Conservation (phyloP, 371 early-diverging fungal genomes). For the Rhizopus delemar region DNA sequence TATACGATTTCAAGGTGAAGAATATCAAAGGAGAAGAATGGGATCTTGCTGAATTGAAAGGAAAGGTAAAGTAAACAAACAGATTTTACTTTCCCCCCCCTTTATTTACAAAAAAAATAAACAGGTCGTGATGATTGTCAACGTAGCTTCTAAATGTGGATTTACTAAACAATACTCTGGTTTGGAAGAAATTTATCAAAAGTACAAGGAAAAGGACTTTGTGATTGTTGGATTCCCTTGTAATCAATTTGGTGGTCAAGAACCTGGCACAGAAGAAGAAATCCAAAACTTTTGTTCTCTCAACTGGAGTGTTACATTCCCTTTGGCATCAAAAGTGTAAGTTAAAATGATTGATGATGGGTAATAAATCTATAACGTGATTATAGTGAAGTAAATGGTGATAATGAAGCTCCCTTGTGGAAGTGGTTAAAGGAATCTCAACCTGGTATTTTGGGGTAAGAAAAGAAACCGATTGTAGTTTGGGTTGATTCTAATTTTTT, state of each 20-base stretch:
- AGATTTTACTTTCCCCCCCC: no score
- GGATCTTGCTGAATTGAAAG: constrained; percentile 28
- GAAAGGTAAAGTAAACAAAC: constrained; percentile 27
- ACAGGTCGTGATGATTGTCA: constrained; percentile 84
- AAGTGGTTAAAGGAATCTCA: constrained; percentile 65
- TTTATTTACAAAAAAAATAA: no score
- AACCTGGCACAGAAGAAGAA: constrained; percentile 58
- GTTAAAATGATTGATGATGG: constrained; percentile 1
- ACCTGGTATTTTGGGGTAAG: constrained; percentile 55
- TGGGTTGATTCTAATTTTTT: neutral
- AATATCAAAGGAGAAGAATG: constrained; percentile 31
- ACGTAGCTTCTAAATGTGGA: constrained; percentile 94
- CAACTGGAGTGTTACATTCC: constrained; percentile 79
- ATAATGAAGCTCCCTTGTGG: constrained; percentile 68
- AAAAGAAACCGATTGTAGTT: neutral
- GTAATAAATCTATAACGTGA: neutral
- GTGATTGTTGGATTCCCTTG: constrained; percentile 81
- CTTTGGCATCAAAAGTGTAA: constrained; percentile 79
- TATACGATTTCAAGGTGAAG: constrained; percentile 38
- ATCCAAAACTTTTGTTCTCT: constrained; percentile 68
- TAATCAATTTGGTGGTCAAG: constrained; percentile 83
- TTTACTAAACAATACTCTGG: constrained; percentile 86
- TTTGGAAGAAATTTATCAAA: constrained; percentile 77
- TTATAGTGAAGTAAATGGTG: constrained; percentile 72
- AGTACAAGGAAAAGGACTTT: constrained; percentile 71